A percentile compares a stretch with the other conserved stretches of the same genome.
Evolutionary conservation across 2,329 filamentous ascomycete genomes (phyloP).

Genomic region (Thielaviopsis populi): DNA sequence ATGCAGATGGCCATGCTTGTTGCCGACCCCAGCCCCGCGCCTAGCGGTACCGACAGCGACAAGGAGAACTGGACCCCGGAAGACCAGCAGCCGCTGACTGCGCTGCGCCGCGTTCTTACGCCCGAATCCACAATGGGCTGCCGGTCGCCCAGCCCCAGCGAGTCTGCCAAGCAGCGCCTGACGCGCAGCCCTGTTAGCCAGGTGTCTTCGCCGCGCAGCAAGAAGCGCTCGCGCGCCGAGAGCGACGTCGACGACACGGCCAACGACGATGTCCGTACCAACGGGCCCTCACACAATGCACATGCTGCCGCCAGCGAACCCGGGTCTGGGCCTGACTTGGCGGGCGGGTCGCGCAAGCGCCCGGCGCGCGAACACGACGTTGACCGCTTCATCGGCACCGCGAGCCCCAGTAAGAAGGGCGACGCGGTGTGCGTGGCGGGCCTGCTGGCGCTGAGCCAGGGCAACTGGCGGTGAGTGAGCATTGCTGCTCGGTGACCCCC

Average conservation of each 20-base stretch:
- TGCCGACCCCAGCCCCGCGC: conserved; percentile 10
- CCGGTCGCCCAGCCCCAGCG: conserved; percentile 23
- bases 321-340: background rate
- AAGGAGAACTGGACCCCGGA: conserved; percentile 78
- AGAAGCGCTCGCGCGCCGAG: conserved; percentile 12
- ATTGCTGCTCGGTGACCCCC: background rate
- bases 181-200: background rate
- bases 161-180: background rate
- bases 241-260: conserved; percentile 4
- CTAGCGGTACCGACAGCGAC: conserved; percentile 33
- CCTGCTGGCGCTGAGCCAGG: conserved; percentile 76
- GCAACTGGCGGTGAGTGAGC: conserved; percentile 50
- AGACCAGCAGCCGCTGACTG: conserved; percentile 27
- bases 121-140: conserved; percentile 27
- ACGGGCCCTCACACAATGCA: background rate
- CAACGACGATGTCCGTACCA: background rate
- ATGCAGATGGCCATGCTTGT: conserved; percentile 9
- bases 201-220: conserved; percentile 18
- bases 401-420: conserved; percentile 55
- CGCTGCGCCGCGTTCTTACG: conserved; percentile 21
- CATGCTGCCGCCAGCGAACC: background rate
- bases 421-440: conserved; percentile 84
- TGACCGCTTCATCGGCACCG: conserved; percentile 56
- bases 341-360: conserved; percentile 20
- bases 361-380: conserved; percentile 41